Percentiles rank a stretch among this genome's conserved stretches.
These are phyloP conservation scores for Noccaea caerulescens DNA, from an alignment of 345 rosid genomes.

Conservation along the genomic window DNA sequence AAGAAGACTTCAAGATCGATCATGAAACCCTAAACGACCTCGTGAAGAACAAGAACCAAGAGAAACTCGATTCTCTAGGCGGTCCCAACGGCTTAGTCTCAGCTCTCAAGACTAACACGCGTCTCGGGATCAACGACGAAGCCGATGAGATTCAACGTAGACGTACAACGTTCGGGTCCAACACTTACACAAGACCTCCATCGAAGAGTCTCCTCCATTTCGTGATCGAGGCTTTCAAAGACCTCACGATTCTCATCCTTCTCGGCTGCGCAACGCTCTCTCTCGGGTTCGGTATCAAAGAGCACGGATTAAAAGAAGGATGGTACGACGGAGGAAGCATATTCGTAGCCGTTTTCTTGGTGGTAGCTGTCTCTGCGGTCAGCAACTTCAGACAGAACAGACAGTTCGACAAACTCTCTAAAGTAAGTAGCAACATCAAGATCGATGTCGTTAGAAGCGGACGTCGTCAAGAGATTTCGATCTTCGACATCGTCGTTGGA, in stretches of 20 bases:
- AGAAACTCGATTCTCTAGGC: slow-evolving; percentile 43
- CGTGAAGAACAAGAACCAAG: slow-evolving; percentile 50
- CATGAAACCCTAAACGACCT: slow-evolving; percentile 44
- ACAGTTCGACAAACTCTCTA: slow-evolving; percentile 60
- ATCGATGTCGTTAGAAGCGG: slow-evolving; percentile 59
- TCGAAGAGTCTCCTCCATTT: slow-evolving; percentile 53
- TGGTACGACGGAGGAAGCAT: slow-evolving; percentile 84
- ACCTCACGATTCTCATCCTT: slow-evolving; percentile 62
- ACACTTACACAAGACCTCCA: slow-evolving; percentile 69
- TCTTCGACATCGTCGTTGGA: slow-evolving; percentile 69
- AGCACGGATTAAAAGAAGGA: slow-evolving; percentile 61
- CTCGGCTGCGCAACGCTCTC: slow-evolving; percentile 65
- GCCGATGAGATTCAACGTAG: slow-evolving; percentile 49
- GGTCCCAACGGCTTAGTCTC: slow-evolving; percentile 52
- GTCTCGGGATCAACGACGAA: slow-evolving; percentile 51
- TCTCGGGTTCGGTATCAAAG: slow-evolving; percentile 64
- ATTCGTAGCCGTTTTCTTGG: slow-evolving; percentile 59
- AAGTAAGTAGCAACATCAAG: slow-evolving; percentile 57
- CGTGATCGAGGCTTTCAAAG: slow-evolving; percentile 60
- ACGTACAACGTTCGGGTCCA: slow-evolving; percentile 59
- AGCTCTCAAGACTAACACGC: slow-evolving; percentile 43
- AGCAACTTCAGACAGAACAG: slow-evolving; percentile 58
- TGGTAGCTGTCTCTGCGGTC: slow-evolving; percentile 55
- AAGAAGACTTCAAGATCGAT: slow-evolving; percentile 40
- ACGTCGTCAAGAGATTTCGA: slow-evolving; percentile 52